Percentiles rank a stretch among this genome's conserved stretches.
Conservation (phyloP, 371 early-diverging fungal genomes). For the Apophysomyces trapeziformis region DNA sequence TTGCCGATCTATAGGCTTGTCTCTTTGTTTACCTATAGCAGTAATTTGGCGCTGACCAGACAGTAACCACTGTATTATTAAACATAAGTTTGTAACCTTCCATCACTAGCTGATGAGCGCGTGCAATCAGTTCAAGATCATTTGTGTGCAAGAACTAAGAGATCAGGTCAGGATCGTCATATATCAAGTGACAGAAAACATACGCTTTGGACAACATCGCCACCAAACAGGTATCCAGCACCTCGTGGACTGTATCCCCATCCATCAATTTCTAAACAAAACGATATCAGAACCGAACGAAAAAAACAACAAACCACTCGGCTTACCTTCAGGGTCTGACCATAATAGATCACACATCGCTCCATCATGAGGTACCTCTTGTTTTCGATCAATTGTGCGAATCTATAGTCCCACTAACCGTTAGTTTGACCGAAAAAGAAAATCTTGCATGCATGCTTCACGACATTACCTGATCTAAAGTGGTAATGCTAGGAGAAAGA, state of each 20-base stretch:
- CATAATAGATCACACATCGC: conserved; percentile 99
- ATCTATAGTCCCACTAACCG: conserved; percentile 58
- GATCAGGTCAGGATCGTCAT: neutral
- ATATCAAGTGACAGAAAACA: conserved; percentile 13
- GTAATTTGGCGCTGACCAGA: conserved; percentile 99
- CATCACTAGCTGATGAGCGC: conserved; percentile 99
- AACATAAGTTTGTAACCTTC: conserved; percentile 98
- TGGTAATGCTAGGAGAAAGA: conserved; percentile 90
- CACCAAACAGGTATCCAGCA: conserved; percentile 98
- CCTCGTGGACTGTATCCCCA: conserved; percentile 99
- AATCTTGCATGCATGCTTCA: conserved; percentile 4
- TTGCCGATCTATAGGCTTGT: neutral
- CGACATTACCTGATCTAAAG: conserved; percentile 84
- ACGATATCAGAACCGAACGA: neutral
- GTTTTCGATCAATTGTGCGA: conserved; percentile 95
- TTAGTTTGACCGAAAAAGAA: too few relatives aligned
- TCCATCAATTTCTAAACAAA: conserved; percentile 74
- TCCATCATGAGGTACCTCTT: conserved; percentile 99
- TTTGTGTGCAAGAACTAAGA: conserved; percentile 86
- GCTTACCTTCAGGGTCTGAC: conserved; percentile 96
- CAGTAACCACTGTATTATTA: conserved; percentile 95
- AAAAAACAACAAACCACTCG: conserved; percentile 1
- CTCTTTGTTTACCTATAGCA: conserved; percentile 77
- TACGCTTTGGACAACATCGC: conserved; percentile 84
- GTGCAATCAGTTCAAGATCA: conserved; percentile 90